phyloP scores from a whole-genome alignment of 148 eudicot genomes.

The Chenopodium berlandieri region DNA sequence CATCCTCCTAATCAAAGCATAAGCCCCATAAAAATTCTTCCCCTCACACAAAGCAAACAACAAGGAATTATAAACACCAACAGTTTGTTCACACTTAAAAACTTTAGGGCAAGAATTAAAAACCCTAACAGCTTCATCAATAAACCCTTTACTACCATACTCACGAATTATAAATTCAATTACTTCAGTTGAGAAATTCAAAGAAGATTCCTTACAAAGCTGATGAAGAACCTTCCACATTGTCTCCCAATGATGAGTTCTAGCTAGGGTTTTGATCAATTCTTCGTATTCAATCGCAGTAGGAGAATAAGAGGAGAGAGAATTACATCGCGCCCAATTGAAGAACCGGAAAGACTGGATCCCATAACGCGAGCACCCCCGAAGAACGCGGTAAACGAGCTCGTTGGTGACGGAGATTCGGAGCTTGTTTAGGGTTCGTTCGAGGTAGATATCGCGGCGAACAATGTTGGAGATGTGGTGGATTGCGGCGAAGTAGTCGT shows the following conservation, averaged over 20 bases:
- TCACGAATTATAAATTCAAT: constrained; percentile 61
- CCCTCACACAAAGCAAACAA: constrained; percentile 75
- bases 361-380: constrained; percentile 56
- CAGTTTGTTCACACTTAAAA: constrained; percentile 58
- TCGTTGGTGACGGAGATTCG: constrained; percentile 60
- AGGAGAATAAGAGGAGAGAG: constrained; percentile 63
- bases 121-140: constrained; percentile 78
- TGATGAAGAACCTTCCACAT: constrained; percentile 88
- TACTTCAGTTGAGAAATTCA: constrained; percentile 32
- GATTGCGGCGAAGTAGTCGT: constrained; percentile 75
- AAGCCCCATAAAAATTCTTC: constrained; percentile 85
- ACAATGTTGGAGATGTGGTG: constrained; percentile 94
- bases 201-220: constrained; percentile 43
- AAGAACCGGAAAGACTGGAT: constrained; percentile 79
- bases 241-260: constrained; percentile 72
- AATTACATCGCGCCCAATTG: constrained; percentile 69
- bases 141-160: constrained; percentile 62
- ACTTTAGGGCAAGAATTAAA: constrained; percentile 52
- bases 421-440: constrained; percentile 81
- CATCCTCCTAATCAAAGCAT: constrained; percentile 88
- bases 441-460: constrained; percentile 80
- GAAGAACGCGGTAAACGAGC: constrained; percentile 78
- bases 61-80: constrained; percentile 63
- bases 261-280: constrained; percentile 69
- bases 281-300: constrained; percentile 75